Percentiles rank a stretch among this genome's conserved stretches.
Evolutionary conservation across 2,329 filamentous ascomycete species (phyloP).

Genomic region (Hypoxylon sp.): DNA sequence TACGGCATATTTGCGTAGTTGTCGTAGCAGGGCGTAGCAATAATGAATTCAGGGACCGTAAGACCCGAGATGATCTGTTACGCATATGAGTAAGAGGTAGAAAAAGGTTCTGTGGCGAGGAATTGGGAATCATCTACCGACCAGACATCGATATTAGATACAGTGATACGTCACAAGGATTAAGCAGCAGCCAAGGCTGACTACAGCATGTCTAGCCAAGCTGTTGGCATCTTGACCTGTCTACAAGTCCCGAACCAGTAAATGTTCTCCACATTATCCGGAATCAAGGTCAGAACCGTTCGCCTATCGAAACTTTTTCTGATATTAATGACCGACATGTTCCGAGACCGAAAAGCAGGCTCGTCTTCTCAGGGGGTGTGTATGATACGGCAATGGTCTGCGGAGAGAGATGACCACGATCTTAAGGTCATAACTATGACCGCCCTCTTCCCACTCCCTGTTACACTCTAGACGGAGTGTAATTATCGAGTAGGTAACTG

Average conservation of each 20-base stretch:
- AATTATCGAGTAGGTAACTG: slow-evolving; percentile 2
- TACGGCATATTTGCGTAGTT: background rate
- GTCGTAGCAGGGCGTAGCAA: background rate
- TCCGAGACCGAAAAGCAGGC: slow-evolving; percentile 40
- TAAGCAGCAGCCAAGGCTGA: slow-evolving; percentile 10
- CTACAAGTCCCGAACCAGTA: slow-evolving; percentile 46
- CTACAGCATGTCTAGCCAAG: slow-evolving; percentile 9
- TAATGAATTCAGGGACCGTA: too few relatives aligned
- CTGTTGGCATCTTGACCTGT: slow-evolving; percentile 6
- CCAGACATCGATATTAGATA: slow-evolving; percentile 13
- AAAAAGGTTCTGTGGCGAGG: background rate
- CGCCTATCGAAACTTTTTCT: slow-evolving; percentile 46
- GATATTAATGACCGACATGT: slow-evolving; percentile 48
- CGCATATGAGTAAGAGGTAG: background rate
- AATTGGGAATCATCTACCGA: slow-evolving; percentile 28
- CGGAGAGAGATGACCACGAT: slow-evolving; percentile 18
- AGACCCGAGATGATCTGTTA: background rate
- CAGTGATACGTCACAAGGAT: slow-evolving; percentile 17
- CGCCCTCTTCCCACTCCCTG: slow-evolving; percentile 13
- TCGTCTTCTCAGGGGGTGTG: slow-evolving; percentile 27
- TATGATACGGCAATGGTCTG: slow-evolving; percentile 42
- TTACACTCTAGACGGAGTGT: background rate
- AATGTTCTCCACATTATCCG: slow-evolving; percentile 49
- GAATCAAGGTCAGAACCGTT: slow-evolving; percentile 43
- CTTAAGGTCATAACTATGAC: slow-evolving; percentile 29